phyloP scores from a whole-genome alignment of 176 grass and related monocot species.

The Rhynchospora breviuscula region DNA sequence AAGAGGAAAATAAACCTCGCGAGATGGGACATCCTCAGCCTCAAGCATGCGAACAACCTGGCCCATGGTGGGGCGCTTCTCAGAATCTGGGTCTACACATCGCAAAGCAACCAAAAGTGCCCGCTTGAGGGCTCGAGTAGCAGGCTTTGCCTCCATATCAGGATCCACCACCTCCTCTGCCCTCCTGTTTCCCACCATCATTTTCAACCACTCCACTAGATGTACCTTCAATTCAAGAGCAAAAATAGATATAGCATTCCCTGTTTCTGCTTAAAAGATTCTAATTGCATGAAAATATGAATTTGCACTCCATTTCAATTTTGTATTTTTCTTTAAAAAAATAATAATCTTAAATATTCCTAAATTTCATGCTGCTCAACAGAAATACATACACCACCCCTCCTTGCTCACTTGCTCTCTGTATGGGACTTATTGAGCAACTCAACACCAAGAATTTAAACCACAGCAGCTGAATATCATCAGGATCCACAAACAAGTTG shows the following conservation, averaged over 20 bases:
- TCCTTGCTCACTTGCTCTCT: neutral
- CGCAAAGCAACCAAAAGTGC: conserved; percentile 57
- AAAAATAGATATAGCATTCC: neutral
- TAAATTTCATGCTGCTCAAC: too few species aligned
- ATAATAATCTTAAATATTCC: too few species aligned
- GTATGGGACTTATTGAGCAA: neutral
- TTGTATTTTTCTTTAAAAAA: too few species aligned
- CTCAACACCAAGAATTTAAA: neutral
- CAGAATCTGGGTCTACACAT: conserved; percentile 57
- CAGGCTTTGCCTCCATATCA: conserved; percentile 52
- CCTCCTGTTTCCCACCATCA: conserved; percentile 56
- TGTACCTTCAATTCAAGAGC: conserved; percentile 39
- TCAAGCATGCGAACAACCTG: conserved; percentile 65
- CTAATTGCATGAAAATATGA: neutral
- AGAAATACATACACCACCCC: neutral
- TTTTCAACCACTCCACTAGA: conserved; percentile 75
- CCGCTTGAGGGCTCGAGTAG: conserved; percentile 50
- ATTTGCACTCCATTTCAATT: neutral
- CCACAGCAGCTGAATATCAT: neutral
- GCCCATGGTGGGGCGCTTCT: conserved; percentile 67
- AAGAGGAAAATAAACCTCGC: conserved; percentile 34
- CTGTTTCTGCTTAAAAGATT: neutral
- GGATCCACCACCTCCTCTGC: conserved; percentile 59
- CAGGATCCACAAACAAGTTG: neutral
- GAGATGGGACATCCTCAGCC: conserved; percentile 49